phyloP scores from a whole-genome alignment of 768 basidiomycete species.

The Filobasidium floriforme region DNA sequence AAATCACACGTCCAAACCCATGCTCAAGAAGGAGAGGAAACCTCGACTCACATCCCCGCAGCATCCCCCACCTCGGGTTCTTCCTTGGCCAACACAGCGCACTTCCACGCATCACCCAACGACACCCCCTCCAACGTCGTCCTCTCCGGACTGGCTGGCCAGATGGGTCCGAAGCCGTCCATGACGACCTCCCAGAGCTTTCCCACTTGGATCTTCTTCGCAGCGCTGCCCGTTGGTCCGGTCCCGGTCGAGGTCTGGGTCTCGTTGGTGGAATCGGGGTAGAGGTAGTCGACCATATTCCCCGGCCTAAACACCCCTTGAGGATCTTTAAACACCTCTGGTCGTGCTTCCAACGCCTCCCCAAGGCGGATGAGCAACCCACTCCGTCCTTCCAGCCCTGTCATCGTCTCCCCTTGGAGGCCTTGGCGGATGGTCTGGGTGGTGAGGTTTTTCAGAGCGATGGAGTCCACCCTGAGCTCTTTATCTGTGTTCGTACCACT shows the following conservation, averaged over 20 bases:
- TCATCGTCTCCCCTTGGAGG: conserved; percentile 84
- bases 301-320: conserved; percentile 54
- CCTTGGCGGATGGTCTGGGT: conserved; percentile 55
- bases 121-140: not conserved
- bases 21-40: too few species aligned
- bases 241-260: not conserved
- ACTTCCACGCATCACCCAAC: conserved; percentile 2
- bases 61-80: not conserved
- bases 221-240: not conserved
- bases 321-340: conserved; percentile 28
- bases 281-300: conserved; percentile 61
- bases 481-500: too few species aligned
- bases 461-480: conserved; percentile 50
- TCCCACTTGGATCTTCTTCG: not conserved
- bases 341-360: conserved; percentile 58
- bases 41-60: conserved; percentile 3
- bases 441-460: conserved; percentile 61
- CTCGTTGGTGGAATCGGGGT: not conserved
- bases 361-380: conserved; percentile 66
- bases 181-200: not conserved
- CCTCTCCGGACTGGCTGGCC: conserved; percentile 3
- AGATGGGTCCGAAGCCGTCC: not conserved
- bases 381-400: conserved; percentile 79
- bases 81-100: not conserved
- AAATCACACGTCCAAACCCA: too few species aligned